Evolutionary conservation across 2,329 filamentous ascomycete genomes (phyloP), one percentile per base, ranked within the genome.

Genomic region (Pseudogymnoascus sp.): DNA sequence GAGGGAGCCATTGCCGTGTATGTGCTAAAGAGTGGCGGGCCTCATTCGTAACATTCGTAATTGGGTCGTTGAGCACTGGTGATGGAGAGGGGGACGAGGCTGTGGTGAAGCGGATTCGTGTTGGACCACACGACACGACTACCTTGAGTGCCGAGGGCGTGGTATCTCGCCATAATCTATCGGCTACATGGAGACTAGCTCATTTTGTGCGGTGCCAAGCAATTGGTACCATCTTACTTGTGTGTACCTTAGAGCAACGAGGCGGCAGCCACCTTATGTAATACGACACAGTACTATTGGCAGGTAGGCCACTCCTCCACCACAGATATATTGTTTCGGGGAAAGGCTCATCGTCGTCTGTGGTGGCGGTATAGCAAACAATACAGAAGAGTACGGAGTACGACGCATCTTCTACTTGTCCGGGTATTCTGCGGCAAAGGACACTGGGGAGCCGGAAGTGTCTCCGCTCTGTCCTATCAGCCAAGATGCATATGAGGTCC

Each of bases 1-100:
- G 70, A 64, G 63, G 73, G 72, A 43, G 73, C 66, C 73, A 75
- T 75, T 23, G 57, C 57, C 45, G n/a, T 61, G 31, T 61, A 61
- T 61, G 57, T 39, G 57, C 21, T 61, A 61, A 25, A 61, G 57
- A 37, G 57, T 61, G 23, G 45, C 45, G 45, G 45, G 14, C 45
- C 45, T 23, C 45, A 54, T 54, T 54, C 45, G 45, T 28, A 16
- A 10, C 45, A 54, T 54, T 54, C 45, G 45, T 28, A 54, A n/a
- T 13, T 54, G 14, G 23, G 45, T 54, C 45, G 11, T 54, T 54
- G 14, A 31, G 10, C 7, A 14, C 23, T 54, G 45, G 45, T 28
- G 23, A 54, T 28, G 6, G 45, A 1, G 23, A 54, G 45, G 4
- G 45, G 45, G 45, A 25, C 45, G 23, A 54, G 45, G 23, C 45